These are phyloP conservation scores for Fragilaria crotonensis DNA, from an alignment of 108 stramenopile species.

Conservation along the genomic window DNA sequence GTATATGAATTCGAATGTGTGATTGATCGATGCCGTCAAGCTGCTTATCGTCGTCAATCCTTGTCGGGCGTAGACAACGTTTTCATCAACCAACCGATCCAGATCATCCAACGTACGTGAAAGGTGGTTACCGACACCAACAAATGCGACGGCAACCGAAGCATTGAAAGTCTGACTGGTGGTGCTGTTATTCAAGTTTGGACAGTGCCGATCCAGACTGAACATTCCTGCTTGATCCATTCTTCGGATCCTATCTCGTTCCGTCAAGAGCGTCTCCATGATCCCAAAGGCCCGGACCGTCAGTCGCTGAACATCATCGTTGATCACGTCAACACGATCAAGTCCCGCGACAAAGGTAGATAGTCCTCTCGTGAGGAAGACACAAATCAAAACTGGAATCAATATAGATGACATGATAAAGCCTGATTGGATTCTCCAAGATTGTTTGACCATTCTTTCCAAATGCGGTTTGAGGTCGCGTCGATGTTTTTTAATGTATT, in stretches of 20 bases:
- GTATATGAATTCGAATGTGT: conserved; percentile 15
- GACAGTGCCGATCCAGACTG: neutral
- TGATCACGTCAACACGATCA: neutral
- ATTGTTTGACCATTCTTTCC: conserved; percentile 11
- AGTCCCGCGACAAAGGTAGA: neutral
- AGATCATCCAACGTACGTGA: neutral
- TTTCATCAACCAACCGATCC: neutral
- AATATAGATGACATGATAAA: conserved; percentile 21
- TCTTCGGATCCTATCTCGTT: neutral
- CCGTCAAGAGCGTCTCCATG: neutral
- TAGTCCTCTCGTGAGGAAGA: conserved; percentile 22
- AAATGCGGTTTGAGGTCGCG: conserved; percentile 1
- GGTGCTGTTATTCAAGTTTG: neutral
- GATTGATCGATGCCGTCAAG: neutral
- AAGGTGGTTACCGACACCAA: neutral
- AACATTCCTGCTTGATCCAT: neutral
- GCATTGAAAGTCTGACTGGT: neutral
- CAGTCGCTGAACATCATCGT: conserved; percentile 25
- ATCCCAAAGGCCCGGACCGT: conserved; percentile 14
- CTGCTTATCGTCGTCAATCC: neutral
- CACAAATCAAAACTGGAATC: conserved; percentile 17
- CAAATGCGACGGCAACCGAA: neutral
- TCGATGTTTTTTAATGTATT: conserved; percentile 15
- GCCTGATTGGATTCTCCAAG: conserved; percentile 29
- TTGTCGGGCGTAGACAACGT: neutral